Evolutionary conservation across 2,329 filamentous ascomycete genomes (phyloP), one percentile per base, ranked within the genome.

Genomic region (Fusarium algeriense): DNA sequence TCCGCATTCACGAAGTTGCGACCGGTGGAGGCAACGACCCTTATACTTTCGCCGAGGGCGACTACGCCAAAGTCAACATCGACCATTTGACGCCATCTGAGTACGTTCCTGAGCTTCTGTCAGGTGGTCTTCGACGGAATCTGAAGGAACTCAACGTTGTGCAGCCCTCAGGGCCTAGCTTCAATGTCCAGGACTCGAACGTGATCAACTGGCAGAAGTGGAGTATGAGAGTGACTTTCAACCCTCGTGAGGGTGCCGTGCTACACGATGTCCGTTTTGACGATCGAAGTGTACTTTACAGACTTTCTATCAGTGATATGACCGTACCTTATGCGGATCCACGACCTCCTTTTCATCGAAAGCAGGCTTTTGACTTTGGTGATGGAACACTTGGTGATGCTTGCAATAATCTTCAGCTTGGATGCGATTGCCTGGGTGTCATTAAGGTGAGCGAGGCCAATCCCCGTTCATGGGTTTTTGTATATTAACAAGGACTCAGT

Each of bases 321-420:
- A 80, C 78, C 9, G 89, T 92, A 0, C 89, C 90, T 0, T 93
- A 93, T 64, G 89, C 85, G 1, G 90, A 92, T 67, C 89, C 88
- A 4, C 84, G 90, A 10, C 80, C 84, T 5, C 90, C 90, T 0
- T 92, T 72, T 75, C 89, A 89, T n/a, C 85, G 90, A 23, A 93
- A 93, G 76, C 87, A 88, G 20, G 91, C 91, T 1, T 93, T 93
- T 67, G 91, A 93, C 73, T 87, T 92, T 65, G 91, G 91, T 3
- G 89, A 92, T 62, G 89, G 87, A 32, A 90, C 90, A 7, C 86
- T 88, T 7, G 91, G 90, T 1, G 84, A 88, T 88, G 85, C 57
- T 88, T 90, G 46, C 17, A 93, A 93, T 78, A 91, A 92, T 60
- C 83, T 93, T 2, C 81, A 83, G 3, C 83, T 92, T 2, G 90